Conservation (phyloP, 306 rosid species). For the Cicer yamashitae region DNA sequence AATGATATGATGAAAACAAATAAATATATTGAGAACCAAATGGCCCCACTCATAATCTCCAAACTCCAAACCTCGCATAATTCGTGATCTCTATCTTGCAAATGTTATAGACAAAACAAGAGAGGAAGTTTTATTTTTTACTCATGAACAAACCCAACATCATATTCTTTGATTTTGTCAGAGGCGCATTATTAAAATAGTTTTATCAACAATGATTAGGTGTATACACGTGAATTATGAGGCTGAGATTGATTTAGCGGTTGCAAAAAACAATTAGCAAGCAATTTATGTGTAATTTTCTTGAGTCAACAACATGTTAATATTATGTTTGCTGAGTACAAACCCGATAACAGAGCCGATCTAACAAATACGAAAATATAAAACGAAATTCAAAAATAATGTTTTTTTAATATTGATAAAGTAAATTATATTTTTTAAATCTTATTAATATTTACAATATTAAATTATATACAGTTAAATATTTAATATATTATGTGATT, state of each 20-base stretch:
- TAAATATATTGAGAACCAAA: background rate
- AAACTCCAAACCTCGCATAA: constrained; percentile 32
- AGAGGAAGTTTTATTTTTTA: constrained; percentile 17
- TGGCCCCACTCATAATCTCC: constrained; percentile 37
- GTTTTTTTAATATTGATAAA: no score
- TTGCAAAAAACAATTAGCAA: background rate
- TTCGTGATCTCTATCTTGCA: background rate
- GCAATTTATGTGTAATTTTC: background rate
- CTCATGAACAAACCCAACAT: constrained; percentile 24
- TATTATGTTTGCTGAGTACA: background rate
- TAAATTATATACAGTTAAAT: no score
- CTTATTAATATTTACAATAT: no score
- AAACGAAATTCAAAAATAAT: no score
- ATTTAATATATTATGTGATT: no score
- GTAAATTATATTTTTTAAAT: no score
- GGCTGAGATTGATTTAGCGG: constrained; percentile 41
- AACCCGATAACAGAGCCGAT: no score
- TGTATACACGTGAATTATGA: constrained; percentile 21
- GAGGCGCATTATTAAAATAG: background rate
- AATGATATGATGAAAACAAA: background rate
- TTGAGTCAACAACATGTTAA: constrained; percentile 9
- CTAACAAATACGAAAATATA: no score
- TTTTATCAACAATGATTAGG: constrained; percentile 40
- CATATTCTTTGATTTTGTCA: constrained; percentile 29
- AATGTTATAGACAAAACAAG: constrained; percentile 18